These are phyloP conservation scores for Batrachochytrium dendrobatidis DNA, from an alignment of 371 early-diverging fungal genomes.

Conservation along the genomic window DNA sequence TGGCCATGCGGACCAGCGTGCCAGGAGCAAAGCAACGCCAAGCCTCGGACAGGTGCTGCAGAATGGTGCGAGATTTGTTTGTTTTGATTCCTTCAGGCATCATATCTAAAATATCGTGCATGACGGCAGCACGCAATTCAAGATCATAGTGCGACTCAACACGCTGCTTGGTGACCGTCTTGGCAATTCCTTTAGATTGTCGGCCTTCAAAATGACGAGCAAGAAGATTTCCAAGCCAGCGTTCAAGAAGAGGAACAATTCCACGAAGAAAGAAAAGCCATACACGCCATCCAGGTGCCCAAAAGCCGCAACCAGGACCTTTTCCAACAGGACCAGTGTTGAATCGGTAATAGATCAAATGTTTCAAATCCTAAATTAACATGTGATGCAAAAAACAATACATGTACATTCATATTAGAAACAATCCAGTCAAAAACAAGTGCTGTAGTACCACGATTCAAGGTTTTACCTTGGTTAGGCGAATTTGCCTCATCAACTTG, in stretches of 20 bases:
- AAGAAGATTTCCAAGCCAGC: slow-evolving; percentile 96
- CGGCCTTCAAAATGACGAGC: slow-evolving; percentile 98
- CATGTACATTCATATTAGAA: not conserved
- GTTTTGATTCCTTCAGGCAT: slow-evolving; percentile 97
- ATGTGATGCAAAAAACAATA: not conserved
- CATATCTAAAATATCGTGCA: slow-evolving; percentile 96
- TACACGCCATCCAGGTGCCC: slow-evolving; percentile 99
- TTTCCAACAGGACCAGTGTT: slow-evolving; percentile 96
- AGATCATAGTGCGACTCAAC: slow-evolving; percentile 97
- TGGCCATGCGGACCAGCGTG: slow-evolving; percentile 13
- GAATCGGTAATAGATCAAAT: slow-evolving; percentile 72
- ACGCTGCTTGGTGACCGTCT: slow-evolving; percentile 98
- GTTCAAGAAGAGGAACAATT: slow-evolving; percentile 92
- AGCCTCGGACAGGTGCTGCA: slow-evolving; percentile 96
- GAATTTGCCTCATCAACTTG: slow-evolving; percentile 93
- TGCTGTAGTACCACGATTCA: not conserved
- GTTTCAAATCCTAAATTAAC: slow-evolving; percentile 75
- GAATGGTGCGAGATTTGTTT: slow-evolving; percentile 90
- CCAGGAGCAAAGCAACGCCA: slow-evolving; percentile 56
- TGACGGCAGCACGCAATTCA: slow-evolving; percentile 93
- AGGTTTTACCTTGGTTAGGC: no score
- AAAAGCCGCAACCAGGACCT: slow-evolving; percentile 96
- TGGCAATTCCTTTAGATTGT: slow-evolving; percentile 93
- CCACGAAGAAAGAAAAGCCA: slow-evolving; percentile 99
- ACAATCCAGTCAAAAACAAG: not conserved